A percentile compares a stretch with the other conserved stretches of the same genome.
phyloP scores from a whole-genome alignment of 768 basidiomycete genomes.

The Pluteus cervinus region DNA sequence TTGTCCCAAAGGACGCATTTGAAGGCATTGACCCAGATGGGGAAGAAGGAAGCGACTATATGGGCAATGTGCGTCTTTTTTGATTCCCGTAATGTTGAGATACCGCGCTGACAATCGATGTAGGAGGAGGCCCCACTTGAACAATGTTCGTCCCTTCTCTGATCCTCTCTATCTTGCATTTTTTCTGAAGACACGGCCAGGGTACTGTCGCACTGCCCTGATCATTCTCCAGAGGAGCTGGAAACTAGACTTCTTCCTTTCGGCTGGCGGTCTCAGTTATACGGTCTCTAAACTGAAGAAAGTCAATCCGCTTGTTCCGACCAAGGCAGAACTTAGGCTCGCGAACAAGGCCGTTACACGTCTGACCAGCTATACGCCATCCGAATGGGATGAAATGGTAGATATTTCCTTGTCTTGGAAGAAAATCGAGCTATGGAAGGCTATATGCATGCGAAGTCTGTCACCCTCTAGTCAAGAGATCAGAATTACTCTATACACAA shows the following conservation, averaged over 20 bases:
- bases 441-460: no score
- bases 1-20: conserved; percentile 30
- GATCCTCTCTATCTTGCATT: no score
- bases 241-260: not conserved
- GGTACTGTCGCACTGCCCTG: conserved; percentile 23
- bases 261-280: not conserved
- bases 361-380: no score
- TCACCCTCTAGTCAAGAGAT: no score
- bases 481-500: no score
- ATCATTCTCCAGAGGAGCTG: conserved; percentile 19
- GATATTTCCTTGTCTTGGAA: no score
- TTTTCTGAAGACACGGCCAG: conserved; percentile 13
- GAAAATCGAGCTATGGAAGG: no score
- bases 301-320: no score
- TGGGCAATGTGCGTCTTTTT: conserved; percentile 29
- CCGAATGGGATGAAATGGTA: no score
- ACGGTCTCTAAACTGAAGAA: not conserved
- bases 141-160: conserved; percentile 18
- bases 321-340: no score
- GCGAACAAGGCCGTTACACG: no score
- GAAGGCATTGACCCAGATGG: conserved; percentile 26
- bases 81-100: not conserved
- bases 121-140: conserved; percentile 20
- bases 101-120: conserved; percentile 1
- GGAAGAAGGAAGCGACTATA: conserved; percentile 33